Evolutionary conservation across 2,329 filamentous ascomycete species (phyloP), one percentile per base, ranked within the genome.

Genomic region (Diaporthe sp.): DNA sequence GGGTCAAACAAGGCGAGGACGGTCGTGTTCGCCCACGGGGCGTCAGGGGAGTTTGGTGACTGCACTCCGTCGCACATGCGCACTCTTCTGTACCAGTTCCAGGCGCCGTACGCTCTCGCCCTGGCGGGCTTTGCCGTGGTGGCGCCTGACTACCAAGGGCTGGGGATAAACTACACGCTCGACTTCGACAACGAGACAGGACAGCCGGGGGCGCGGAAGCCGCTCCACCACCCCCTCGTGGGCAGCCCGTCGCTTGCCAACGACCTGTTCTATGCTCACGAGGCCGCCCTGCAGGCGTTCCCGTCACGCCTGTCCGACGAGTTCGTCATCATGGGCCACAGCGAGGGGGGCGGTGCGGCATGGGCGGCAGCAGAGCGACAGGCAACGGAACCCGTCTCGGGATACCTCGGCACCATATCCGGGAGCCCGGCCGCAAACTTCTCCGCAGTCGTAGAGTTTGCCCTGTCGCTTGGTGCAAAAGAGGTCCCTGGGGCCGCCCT

Each of bases 21-120:
- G 10, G 83, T 88, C 0, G 78, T 83, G 17, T 88, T 86, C 86
- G 81, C 83, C 2, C 87, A 88, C 75, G 87, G 87, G 4, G 87
- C 86, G 3, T 84, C 83, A 12, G 87, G 86, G 1, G 80, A 85
- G 75, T 83, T 83, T 39, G 80, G 82, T 6, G 80, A 84, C 20
- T 82, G 82, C 37, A 85, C 83, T 0, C 87, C 87, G 4, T 87
- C 85, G 2, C 81, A 85, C 58, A 79, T 84, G 51, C 84, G 85
- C 4, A 82, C 80, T 42, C 83, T 88, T 4, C 84, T 82, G 80
- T 86, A 88, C 73, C 82, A 85, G 55, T 83, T 85, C 76, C 76
- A 81, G 1, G 84, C 80, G 0, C 86, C 86, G 0, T 87, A 83
- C 61, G 77, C 81, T 8, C 80, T 88, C 4, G 86, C 85, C 0